Conservation (phyloP, 139 green algal genomes). For the Mesotaenium endlicherianum region DNA sequence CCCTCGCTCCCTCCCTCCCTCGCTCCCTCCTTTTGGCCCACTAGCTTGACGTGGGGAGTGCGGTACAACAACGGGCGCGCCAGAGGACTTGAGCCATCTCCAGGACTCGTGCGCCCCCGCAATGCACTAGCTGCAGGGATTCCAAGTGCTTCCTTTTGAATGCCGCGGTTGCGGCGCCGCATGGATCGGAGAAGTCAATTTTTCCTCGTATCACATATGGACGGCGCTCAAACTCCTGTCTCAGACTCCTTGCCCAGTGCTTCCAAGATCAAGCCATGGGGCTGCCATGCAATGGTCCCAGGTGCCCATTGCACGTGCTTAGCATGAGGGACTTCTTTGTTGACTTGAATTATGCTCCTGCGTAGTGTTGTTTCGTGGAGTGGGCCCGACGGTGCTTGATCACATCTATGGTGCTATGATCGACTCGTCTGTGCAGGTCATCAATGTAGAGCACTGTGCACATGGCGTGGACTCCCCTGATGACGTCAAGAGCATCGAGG, state of each 20-base stretch:
- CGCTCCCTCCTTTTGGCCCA: neutral
- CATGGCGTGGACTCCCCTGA: constrained; percentile 70
- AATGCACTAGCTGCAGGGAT: no score
- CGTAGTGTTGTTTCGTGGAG: neutral
- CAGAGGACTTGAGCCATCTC: neutral
- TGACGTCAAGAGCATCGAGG: constrained; percentile 66
- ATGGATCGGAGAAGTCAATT: no score
- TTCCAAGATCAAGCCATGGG: neutral
- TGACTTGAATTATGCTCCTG: neutral
- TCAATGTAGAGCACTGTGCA: constrained; percentile 65
- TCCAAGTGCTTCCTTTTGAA: no score
- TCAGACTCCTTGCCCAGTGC: no score
- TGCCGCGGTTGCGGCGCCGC: no score
- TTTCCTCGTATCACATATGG: no score
- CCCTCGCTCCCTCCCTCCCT: neutral
- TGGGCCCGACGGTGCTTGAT: neutral
- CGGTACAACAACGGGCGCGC: neutral
- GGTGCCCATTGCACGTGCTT: neutral
- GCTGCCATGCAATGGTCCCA: neutral
- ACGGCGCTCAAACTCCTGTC: no score
- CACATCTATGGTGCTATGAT: constrained; percentile 1
- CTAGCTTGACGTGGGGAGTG: neutral
- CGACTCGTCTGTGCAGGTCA: constrained; percentile 22
- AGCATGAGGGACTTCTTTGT: neutral
- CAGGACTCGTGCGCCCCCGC: neutral